Base-by-base conservation (phyloP, 2,329 filamentous ascomycete species). In the Monilinia fructigena region DNA sequence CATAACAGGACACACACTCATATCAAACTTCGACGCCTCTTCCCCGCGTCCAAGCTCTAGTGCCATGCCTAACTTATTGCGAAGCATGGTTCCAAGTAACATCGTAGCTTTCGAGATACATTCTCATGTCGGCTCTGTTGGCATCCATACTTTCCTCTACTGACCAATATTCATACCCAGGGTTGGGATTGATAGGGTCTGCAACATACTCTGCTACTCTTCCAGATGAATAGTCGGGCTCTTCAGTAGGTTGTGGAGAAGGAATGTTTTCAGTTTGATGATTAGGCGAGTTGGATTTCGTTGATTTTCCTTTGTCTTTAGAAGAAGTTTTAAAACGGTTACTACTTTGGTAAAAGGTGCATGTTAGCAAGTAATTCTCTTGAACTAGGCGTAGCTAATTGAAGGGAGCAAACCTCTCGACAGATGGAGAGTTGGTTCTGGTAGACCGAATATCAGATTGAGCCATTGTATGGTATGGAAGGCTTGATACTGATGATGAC, bases 131-230 rank as follows among this genome's bases (percentile, higher is more conserved):
- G 52, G 31, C 35, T 45, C 16, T 31, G 18, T 66, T 52, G 4
- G 50, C 45, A 20, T 31, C n/a, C 61, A 35, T 48, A n/a, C 56
- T 62, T 48, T 52, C 38, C 58, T 62, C 40, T 16, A 20, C 65
- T 45, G 18, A 63, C 20, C 45, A 14, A 45, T 63, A 40, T 20
- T 42, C 20, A 26, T 66, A 66, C 28, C 16, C 28, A 2, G 59
- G 65, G 31, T 63, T 55, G 31, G 59, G 18, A 63, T 55, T 52
- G 42, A 47, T 66, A 26, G 42, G 40, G 28, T 66, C 53, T 40
- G n/a, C 20, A 14, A 35, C 40, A 16, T 63, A 66, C 26, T 28
- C 48, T 31, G 55, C 54, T 18, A 26, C 42, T 53, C 63, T 50
- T 28, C 38, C 20, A 53, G 7, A 47, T 2, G 55, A 53, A 28